Conservation (phyloP, 2,329 filamentous ascomycete genomes). For the Rutstroemia sp. region DNA sequence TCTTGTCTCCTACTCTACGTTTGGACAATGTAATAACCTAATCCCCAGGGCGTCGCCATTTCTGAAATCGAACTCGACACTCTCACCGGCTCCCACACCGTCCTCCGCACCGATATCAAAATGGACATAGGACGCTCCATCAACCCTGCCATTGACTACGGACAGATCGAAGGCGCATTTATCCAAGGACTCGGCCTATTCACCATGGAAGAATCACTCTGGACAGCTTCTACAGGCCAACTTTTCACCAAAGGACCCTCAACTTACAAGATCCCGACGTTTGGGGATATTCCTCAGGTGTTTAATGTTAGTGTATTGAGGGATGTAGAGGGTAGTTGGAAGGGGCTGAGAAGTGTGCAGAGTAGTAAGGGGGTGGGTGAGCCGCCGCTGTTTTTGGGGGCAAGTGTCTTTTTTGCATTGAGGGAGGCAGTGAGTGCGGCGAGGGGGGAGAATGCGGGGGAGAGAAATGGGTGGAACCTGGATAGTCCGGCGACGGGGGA, state of each 20-base stretch:
- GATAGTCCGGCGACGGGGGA: constrained; percentile 45
- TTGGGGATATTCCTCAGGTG: constrained; percentile 76
- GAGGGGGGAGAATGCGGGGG: constrained; percentile 38
- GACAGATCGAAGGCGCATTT: constrained; percentile 77
- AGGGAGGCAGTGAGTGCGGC: constrained; percentile 45
- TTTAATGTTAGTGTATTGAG: constrained; percentile 33
- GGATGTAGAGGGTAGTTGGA: constrained; percentile 37
- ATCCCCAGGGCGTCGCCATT: constrained; percentile 67
- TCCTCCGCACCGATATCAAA: constrained; percentile 81
- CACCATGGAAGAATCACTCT: constrained; percentile 66
- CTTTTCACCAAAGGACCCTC: constrained; percentile 61
- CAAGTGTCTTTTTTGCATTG: constrained; percentile 45
- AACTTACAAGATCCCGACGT: constrained; percentile 82
- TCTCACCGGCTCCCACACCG: constrained; percentile 89
- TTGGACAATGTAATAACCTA: constrained; percentile 30
- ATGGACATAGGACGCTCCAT: constrained; percentile 83
- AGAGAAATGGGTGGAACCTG: constrained; percentile 38
- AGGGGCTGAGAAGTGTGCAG: constrained; percentile 45
- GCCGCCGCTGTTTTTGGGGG: constrained; percentile 52
- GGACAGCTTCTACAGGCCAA: constrained; percentile 48
- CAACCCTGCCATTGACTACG: constrained; percentile 69
- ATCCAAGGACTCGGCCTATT: constrained; percentile 75
- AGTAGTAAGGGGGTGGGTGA: constrained; percentile 51
- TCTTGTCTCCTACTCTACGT: not conserved
- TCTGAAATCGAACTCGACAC: constrained; percentile 92